phyloP scores from a whole-genome alignment of 371 early-diverging fungal genomes.

The Batrachochytrium dendrobatidis region DNA sequence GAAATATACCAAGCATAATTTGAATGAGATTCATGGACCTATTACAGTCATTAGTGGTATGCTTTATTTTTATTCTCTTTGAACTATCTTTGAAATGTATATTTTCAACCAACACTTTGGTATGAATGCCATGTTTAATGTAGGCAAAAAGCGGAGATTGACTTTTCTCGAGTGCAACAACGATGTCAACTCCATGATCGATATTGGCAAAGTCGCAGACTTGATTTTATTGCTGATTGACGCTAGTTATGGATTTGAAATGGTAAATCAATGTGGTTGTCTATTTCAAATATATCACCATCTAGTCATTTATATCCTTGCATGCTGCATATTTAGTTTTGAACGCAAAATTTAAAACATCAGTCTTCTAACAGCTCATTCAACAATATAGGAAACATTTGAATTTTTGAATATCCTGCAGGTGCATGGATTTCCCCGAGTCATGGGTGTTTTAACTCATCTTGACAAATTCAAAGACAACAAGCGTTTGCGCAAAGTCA shows the following conservation, averaged over 20 bases:
- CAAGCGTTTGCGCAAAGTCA: constrained; percentile 80
- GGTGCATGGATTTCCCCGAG: constrained; percentile 94
- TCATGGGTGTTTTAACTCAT: constrained; percentile 96
- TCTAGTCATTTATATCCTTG: too few relatives aligned
- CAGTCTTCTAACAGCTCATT: too few relatives aligned
- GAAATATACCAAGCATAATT: constrained; percentile 86
- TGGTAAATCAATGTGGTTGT: constrained; percentile 47
- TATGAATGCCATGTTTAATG: too few relatives aligned
- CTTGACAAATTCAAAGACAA: constrained; percentile 88
- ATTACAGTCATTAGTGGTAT: constrained; percentile 89
- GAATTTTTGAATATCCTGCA: constrained; percentile 97
- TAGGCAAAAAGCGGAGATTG: constrained; percentile 83
- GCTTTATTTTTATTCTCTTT: background rate
- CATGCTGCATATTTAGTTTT: too few relatives aligned
- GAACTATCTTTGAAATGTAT: background rate
- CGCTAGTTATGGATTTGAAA: constrained; percentile 96
- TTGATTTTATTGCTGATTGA: constrained; percentile 93
- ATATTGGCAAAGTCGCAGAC: constrained; percentile 96
- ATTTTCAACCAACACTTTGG: too few relatives aligned
- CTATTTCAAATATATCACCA: too few relatives aligned
- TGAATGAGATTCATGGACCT: constrained; percentile 88
- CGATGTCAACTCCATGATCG: constrained; percentile 96
- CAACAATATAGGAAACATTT: constrained; percentile 73
- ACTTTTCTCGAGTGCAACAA: constrained; percentile 95
- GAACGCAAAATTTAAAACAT: too few relatives aligned